Evolutionary conservation across 768 basidiomycete species (phyloP), one percentile per base, ranked within the genome.

Genomic region (Auricularia cornea): DNA sequence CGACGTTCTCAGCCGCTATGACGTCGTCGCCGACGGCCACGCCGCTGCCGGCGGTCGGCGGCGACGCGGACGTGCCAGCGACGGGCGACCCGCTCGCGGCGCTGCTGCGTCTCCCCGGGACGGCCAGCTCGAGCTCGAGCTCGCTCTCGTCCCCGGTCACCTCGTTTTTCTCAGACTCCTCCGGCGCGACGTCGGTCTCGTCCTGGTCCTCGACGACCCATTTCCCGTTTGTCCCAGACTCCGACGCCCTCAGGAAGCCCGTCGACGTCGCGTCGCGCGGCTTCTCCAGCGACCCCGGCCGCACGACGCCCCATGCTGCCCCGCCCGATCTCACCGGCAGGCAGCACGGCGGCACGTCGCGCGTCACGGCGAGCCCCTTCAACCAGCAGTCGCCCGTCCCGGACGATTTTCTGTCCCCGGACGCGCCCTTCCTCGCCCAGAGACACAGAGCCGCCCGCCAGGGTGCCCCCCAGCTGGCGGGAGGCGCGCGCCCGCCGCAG

Each of bases 81-180:
- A 57, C 12, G 16, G 8, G 11, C 20, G 28, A 52, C 51, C 20
- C 51, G 51, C 28, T 29, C 6, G 11, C 44, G 44, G 44, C 5
- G 16, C 44, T 48, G 11, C 23, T 48, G 44, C 44, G 20, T 6
- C 10, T 23, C 6, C 54, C 54, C 54, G 26, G 26, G 8, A 16
- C 28, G 28, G 54, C 26, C 26, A 57, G 20, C 54, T 28, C 30
- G 28, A 31, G 30, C 28, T 29, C 54, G 1, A 57, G 30, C 28
- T 57, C 54, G 26, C 26, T 31, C 10, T 29, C 48, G 16, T 62
- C 54, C 12, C 28, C 54, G 10, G 54, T 32, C 54, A 57, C 64
- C n/a, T 62, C 64, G 26, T 62, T 65, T 30, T 59, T 62, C 23
- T 62, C 64, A 31, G 61, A 65, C 38, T 62, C 61, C 18, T 65